These are phyloP conservation scores for Wickerhamomyces sp. DNA, from an alignment of 1,139 yeast genomes.

Conservation along the genomic window DNA sequence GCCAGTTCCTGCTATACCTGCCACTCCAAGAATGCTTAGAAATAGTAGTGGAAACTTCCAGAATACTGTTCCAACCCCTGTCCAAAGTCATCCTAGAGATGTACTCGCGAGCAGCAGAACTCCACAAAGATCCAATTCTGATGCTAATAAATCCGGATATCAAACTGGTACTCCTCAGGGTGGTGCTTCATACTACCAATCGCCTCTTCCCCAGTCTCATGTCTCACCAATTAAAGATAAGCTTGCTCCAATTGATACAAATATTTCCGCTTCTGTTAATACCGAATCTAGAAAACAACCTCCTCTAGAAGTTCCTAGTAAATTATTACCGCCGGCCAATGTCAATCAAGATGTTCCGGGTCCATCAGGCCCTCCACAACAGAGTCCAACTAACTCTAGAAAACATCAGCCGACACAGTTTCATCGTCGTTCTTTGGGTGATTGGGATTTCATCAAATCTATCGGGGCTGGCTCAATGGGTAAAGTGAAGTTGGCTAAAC, in stretches of 20 bases:
- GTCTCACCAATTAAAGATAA: background rate
- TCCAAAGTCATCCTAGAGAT: background rate
- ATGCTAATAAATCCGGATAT: slow-evolving; percentile 6
- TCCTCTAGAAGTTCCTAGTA: slow-evolving; percentile 24
- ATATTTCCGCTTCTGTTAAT: slow-evolving; percentile 1
- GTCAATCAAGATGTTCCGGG: slow-evolving; percentile 20
- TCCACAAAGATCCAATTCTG: slow-evolving; percentile 11
- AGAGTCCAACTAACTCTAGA: slow-evolving; percentile 17
- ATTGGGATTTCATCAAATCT: slow-evolving; percentile 93
- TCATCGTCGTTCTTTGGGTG: slow-evolving; percentile 88
- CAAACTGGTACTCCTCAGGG: slow-evolving; percentile 1
- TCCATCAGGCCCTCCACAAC: slow-evolving; percentile 12
- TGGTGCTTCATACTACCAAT: background rate
- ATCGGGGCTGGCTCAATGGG: slow-evolving; percentile 99
- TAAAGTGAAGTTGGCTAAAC: slow-evolving; percentile 90
- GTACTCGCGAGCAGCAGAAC: slow-evolving; percentile 11
- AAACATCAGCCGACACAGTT: slow-evolving; percentile 44
- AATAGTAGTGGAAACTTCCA: slow-evolving; percentile 39
- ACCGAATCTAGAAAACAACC: slow-evolving; percentile 1
- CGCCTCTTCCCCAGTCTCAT: background rate
- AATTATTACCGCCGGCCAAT: slow-evolving; percentile 25
- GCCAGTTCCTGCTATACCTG: slow-evolving; percentile 46
- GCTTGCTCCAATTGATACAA: slow-evolving; percentile 7
- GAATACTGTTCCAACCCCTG: slow-evolving; percentile 5
- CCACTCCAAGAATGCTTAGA: slow-evolving; percentile 77